Evolutionary conservation across 1,284 basidiomycete species (phyloP).

Genomic region (Puccinia triticina): DNA sequence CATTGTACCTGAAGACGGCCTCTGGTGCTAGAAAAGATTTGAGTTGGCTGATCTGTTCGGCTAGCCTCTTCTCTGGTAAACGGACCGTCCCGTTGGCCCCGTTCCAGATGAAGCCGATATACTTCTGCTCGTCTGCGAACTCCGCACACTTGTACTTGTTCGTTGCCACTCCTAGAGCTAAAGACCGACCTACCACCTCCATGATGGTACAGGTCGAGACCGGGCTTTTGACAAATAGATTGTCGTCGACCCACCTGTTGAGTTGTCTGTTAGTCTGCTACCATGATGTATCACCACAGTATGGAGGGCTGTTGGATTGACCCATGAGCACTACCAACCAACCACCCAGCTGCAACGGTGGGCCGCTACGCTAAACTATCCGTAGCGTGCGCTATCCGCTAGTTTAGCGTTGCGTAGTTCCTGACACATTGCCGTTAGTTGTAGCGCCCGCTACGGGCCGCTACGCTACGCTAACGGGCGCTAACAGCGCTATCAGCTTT

Average conservation of each 20-base stretch:
- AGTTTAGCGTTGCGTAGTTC: too few species aligned
- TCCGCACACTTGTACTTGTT: not conserved
- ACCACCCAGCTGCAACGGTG: too few species aligned
- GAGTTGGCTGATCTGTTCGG: not conserved
- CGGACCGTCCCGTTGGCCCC: not conserved
- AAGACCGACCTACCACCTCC: not conserved
- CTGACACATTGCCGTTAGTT: too few species aligned
- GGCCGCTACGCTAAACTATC: too few species aligned
- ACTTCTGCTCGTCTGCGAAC: not conserved
- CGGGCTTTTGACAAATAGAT: not conserved
- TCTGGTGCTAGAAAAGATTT: not conserved
- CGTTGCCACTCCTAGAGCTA: not conserved
- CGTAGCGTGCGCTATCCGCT: too few species aligned
- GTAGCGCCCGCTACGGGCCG: too few species aligned
- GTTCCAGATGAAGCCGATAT: not conserved
- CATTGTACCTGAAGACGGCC: not conserved
- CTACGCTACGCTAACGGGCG: too few species aligned
- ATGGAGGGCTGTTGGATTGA: too few species aligned
- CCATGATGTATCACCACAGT: too few species aligned
- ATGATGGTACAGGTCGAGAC: not conserved
- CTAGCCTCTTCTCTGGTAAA: not conserved
- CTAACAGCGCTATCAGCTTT: too few species aligned
- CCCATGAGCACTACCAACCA: too few species aligned
- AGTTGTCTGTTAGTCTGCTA: too few species aligned
- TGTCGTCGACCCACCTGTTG: slow-evolving; percentile 18